Evolutionary conservation across 257 asterid genomes (phyloP).

Genomic region (Capsicum baccatum): DNA sequence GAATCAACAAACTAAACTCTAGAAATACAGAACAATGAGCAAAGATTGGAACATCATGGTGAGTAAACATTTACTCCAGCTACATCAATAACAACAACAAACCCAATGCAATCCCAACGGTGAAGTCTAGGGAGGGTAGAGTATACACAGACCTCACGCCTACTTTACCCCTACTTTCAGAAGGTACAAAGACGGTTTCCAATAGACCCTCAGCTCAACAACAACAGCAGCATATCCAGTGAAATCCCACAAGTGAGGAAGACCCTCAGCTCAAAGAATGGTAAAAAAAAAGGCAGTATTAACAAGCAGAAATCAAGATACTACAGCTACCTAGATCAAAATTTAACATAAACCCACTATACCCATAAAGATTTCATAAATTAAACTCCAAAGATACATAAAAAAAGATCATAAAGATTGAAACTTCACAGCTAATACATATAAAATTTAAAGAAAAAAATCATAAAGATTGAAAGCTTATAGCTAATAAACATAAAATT

Average conservation of each 20-base stretch:
- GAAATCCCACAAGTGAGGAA: no score
- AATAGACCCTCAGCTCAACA: no score
- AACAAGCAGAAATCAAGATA: background rate
- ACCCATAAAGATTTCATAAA: background rate
- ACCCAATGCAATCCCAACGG: no score
- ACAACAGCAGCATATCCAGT: no score
- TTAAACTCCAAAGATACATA: background rate
- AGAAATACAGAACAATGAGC: background rate
- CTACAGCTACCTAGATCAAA: background rate
- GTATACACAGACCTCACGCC: no score
- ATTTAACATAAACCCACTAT: background rate
- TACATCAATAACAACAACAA: background rate
- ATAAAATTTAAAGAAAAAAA: background rate
- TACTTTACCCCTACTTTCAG: no score
- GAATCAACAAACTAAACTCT: background rate
- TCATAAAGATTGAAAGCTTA: background rate
- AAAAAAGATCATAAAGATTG: background rate
- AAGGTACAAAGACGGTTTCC: no score
- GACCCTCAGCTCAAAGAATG: no score
- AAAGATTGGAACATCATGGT: background rate
- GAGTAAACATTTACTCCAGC: background rate
- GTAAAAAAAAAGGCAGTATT: no score
- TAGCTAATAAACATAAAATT: background rate
- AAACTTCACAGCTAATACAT: background rate
- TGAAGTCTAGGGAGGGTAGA: no score